A percentile compares a stretch with the other conserved stretches of the same genome.
Conservation (phyloP, 192 early-diverging fungal genomes). For the Jimgerdemannia lactiflua region DNA sequence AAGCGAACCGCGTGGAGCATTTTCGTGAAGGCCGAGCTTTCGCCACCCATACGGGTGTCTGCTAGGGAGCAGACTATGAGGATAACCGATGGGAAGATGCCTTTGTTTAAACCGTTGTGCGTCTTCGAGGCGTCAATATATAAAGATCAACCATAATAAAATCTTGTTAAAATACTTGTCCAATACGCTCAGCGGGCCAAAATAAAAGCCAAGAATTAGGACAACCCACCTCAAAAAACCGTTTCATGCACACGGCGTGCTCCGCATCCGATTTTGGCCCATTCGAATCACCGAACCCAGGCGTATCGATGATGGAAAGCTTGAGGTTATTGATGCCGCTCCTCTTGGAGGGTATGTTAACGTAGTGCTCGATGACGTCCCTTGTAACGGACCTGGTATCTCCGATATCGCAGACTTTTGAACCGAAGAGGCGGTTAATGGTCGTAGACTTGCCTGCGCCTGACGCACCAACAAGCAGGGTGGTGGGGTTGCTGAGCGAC, state of each 20-base stretch:
- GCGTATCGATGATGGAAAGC: background rate
- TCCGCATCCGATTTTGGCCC: background rate
- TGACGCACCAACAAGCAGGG: background rate
- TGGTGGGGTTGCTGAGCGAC: background rate
- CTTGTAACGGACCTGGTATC: background rate
- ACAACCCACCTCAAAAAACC: background rate
- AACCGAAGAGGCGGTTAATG: background rate
- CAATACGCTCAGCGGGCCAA: no score
- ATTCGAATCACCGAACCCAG: background rate
- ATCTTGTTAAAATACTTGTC: background rate
- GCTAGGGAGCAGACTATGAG: background rate
- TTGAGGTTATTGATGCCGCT: background rate
- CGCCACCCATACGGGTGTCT: background rate
- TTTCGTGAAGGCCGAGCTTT: background rate
- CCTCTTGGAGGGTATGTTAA: background rate
- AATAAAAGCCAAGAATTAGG: background rate
- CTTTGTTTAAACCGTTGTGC: background rate
- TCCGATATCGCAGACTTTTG: background rate
- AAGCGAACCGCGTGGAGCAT: background rate
- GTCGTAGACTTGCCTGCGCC: background rate
- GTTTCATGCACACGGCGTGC: background rate
- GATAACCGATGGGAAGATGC: background rate
- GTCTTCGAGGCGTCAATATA: background rate
- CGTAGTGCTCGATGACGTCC: background rate
- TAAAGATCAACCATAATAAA: background rate